Conservation (phyloP, 2,329 filamentous ascomycete genomes). For the Penicillium sp. region DNA sequence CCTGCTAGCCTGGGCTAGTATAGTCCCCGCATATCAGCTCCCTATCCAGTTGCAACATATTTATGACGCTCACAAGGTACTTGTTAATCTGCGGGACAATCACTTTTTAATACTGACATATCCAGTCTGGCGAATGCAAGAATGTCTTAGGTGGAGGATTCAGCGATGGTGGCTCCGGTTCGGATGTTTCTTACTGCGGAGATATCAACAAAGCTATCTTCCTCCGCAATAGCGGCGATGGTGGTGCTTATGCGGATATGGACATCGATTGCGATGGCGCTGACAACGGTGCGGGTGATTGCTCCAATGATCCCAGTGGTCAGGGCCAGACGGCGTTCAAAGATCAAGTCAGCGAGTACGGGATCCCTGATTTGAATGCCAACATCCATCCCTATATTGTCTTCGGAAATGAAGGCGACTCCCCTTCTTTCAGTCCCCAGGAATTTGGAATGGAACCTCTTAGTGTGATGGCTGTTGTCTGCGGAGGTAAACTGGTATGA, state of each 20-base stretch:
- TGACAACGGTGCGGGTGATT: constrained; percentile 52
- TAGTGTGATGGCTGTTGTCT: constrained; percentile 61
- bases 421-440: constrained; percentile 52
- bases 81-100: too few relatives aligned
- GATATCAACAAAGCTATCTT: constrained; percentile 56
- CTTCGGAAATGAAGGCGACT: constrained; percentile 55
- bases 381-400: constrained; percentile 59
- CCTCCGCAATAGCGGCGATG: constrained; percentile 49
- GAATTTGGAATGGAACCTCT: constrained; percentile 54
- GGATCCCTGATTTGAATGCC: constrained; percentile 54
- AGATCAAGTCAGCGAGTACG: constrained; percentile 44
- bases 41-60: constrained; percentile 24
- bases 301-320: constrained; percentile 47
- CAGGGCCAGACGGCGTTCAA: constrained; percentile 54
- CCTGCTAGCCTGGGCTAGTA: too few relatives aligned
- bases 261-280: constrained; percentile 64
- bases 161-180: constrained; percentile 18
- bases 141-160: constrained; percentile 26
- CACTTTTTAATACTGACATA: background rate
- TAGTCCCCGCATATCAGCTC: constrained; percentile 20
- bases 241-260: constrained; percentile 54
- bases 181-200: constrained; percentile 51
- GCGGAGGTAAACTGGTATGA: constrained; percentile 52
- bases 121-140: constrained; percentile 20
- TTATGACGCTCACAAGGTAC: constrained; percentile 25